Base-by-base conservation (phyloP, 495 filamentous ascomycete species). In the Penicillium ucsense region DNA sequence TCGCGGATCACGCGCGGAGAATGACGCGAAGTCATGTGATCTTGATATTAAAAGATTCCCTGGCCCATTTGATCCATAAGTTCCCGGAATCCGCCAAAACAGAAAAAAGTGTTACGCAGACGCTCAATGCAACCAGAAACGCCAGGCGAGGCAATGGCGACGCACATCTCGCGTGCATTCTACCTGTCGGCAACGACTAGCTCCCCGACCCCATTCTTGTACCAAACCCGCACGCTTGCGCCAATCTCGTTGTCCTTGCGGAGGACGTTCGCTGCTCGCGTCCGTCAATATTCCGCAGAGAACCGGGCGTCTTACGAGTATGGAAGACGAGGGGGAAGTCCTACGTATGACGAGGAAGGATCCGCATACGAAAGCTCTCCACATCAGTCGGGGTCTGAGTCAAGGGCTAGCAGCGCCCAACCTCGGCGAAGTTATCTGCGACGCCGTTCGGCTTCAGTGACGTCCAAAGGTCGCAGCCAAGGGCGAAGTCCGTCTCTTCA, bases 141-240 rank as follows among this genome's bases (percentile, higher is more conserved):
- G 4, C 41, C 27, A 31, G 39, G 31, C 8, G 39, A 41, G 7
- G 43, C 48, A 32, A 63, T 61, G 60, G 54, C 55, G 28, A 49
- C 48, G 10, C 50, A 55, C 40, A 49, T 66, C 11, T 47, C 60
- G 11, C 49, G 54, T 5, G 35, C 43, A 11, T 54, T 55, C 36
- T 48, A 64, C 35, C 48, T 59, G 5, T 55, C 50, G 6, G 49
- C 53, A 27, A 54, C 50, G 30, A 41, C 51, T 12, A 62, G 54
- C 32, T 65, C 61, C 8, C 45, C 77, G 5, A 57, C 76, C 8
- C 79, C 83, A 0, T 86, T 88, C 41, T 74, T 89, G 6, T 88
- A 87, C 60, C 79, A 84, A 45, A 87, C 84, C n/a, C 70, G 70
- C 47, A 84, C 82, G 0, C 67, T 86, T 61, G 62, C 41, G 38